Evolutionary conservation across 768 basidiomycete species (phyloP).

Genomic region (Polyporus arcularius): DNA sequence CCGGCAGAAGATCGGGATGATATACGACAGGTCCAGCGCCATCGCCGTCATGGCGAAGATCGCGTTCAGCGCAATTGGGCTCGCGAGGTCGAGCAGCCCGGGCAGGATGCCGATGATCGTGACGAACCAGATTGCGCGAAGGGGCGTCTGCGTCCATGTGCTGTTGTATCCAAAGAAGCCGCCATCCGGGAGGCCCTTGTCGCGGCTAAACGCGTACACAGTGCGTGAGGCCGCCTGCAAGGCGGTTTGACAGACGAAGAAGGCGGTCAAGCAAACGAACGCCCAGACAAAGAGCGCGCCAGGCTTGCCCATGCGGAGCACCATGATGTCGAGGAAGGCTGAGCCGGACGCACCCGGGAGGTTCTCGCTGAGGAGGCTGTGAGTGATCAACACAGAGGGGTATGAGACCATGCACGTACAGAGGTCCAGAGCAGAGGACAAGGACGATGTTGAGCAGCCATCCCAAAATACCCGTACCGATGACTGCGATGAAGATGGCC

Average conservation of each 20-base stretch:
- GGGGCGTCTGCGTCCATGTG: constrained; percentile 64
- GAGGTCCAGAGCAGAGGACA: constrained; percentile 78
- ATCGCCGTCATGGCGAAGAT: constrained; percentile 83
- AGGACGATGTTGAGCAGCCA: constrained; percentile 89
- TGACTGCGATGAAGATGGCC: constrained; percentile 67
- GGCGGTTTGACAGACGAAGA: constrained; percentile 81
- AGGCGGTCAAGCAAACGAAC: constrained; percentile 83
- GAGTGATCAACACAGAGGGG: not conserved
- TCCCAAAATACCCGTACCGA: constrained; percentile 76
- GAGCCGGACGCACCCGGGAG: constrained; percentile 72
- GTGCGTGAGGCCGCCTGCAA: constrained; percentile 83
- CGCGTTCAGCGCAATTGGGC: constrained; percentile 73
- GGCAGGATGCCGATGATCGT: constrained; percentile 69
- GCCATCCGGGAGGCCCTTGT: constrained; percentile 74
- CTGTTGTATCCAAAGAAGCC: constrained; percentile 77
- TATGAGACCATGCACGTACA: constrained; percentile 44
- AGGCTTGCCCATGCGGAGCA: constrained; percentile 70
- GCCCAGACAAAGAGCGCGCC: constrained; percentile 81
- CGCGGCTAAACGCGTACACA: constrained; percentile 83
- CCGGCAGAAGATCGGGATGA: constrained; percentile 79
- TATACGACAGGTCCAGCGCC: constrained; percentile 76
- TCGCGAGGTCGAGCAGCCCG: constrained; percentile 75
- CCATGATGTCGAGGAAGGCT: constrained; percentile 80
- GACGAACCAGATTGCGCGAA: constrained; percentile 75
- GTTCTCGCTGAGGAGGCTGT: constrained; percentile 42